Base-by-base conservation (phyloP, 169 alveolate species). In the Plasmodium vivax region DNA sequence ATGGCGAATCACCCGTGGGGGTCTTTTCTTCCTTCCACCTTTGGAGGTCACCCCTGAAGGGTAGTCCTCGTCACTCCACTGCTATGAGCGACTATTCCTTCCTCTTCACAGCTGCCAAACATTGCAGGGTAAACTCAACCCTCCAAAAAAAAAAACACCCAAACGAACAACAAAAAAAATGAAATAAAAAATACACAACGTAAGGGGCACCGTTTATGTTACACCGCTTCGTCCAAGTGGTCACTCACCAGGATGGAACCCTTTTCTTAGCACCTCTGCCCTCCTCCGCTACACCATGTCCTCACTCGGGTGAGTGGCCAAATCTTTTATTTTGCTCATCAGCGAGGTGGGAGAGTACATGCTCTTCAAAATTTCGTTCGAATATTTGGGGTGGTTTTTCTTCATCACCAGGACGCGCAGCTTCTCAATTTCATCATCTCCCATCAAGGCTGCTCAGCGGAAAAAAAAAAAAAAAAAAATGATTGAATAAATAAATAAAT, bases 341-440 rank as follows among this genome's bases (percentile, higher is more conserved):
- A 85, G 38, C 1, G 47, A 74, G 10, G 81, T 32, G 45, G 93
- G n/a, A 9, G 93, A 85, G 79, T 85, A 85, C 62, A 85, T 74
- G 6, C 38, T 30, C 77, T 85, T 85, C 58, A 85, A 34, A 74
- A 85, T 85, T 85, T 85, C 93, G 19, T 45, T 85, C 12, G 93
- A 45, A 30, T 75, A 47, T 30, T 74, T 83, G 16, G 30, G 93
- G 36, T 85, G 93, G 38, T 85, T 85, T 74, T 85, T 85, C 38
- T 75, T 85, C 30, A 74, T 74, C 14, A 85, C 10, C 47, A 85
- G 68, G 30, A n/a, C 1, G 54, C 43, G 54, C 38, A 85, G 41
- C 75, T 74, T 77, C 27, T 47, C 93, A 74, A 75, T 32, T 7
- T 85, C 85, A 3, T 14, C 47, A 30, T 85, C 93, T 51, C 68